Percentiles rank a stretch among this genome's conserved stretches.
Conservation (phyloP, 257 asterid species). For the Handroanthus guayacan region DNA sequence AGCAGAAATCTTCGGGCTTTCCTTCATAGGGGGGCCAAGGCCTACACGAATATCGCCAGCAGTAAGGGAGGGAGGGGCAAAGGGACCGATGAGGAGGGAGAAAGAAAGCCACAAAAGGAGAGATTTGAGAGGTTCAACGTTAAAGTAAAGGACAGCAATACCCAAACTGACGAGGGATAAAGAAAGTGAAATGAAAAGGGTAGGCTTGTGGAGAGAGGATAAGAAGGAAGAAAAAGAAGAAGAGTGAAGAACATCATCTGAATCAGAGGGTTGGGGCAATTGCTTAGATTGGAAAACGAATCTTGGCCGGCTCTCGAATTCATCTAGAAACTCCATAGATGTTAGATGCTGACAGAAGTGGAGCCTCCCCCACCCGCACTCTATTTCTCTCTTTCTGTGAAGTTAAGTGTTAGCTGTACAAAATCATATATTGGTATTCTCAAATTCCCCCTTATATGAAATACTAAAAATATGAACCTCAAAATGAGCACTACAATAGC, state of each 20-base stretch:
- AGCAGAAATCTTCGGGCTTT: constrained; percentile 19
- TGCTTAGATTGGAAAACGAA: constrained; percentile 76
- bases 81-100: constrained; percentile 84
- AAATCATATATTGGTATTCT: too few relatives aligned
- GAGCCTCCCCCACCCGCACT: too few relatives aligned
- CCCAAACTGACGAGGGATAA: constrained; percentile 49
- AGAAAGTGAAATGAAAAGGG: constrained; percentile 57
- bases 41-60: constrained; percentile 97
- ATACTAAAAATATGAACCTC: too few relatives aligned
- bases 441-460: too few relatives aligned
- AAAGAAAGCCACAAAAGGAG: constrained; percentile 71
- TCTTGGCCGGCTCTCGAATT: constrained; percentile 78
- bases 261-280: constrained; percentile 37
- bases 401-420: too few relatives aligned
- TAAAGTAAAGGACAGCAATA: constrained; percentile 56
- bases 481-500: too few relatives aligned
- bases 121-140: constrained; percentile 68
- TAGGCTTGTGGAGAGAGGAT: constrained; percentile 58
- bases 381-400: too few relatives aligned
- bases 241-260: constrained; percentile 29
- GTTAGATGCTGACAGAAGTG: constrained; percentile 5
- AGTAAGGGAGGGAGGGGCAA: constrained; percentile 79
- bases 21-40: constrained; percentile 64
- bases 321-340: constrained; percentile 86
- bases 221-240: constrained; percentile 24